Evolutionary conservation across 768 basidiomycete genomes (phyloP).

Genomic region (Phaeotremella fagi): DNA sequence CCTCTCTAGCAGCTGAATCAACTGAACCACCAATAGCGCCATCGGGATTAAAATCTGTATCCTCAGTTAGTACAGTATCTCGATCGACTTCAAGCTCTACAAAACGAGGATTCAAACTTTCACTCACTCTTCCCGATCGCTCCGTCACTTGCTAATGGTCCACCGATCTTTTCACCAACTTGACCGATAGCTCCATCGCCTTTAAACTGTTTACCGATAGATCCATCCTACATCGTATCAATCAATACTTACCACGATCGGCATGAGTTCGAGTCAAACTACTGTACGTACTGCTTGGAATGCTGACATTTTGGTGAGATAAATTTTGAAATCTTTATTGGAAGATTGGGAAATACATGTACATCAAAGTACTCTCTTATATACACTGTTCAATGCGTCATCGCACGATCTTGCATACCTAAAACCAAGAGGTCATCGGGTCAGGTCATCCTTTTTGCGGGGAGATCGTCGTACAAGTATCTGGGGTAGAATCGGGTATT

Average conservation of each 20-base stretch:
- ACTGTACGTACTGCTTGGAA: neutral
- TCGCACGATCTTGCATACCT: too few relatives aligned
- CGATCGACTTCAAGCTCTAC: too few relatives aligned
- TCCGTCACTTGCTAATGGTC: neutral
- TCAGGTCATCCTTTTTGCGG: too few relatives aligned
- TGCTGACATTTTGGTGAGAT: neutral
- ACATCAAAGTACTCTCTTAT: too few relatives aligned
- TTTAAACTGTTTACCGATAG: slow-evolving; percentile 4
- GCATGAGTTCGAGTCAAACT: too few relatives aligned
- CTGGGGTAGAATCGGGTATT: too few relatives aligned
- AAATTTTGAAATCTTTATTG: neutral
- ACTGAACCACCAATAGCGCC: neutral
- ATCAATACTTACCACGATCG: too few relatives aligned
- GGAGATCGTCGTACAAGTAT: too few relatives aligned
- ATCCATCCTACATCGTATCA: neutral
- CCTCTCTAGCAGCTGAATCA: neutral
- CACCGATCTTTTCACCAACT: neutral
- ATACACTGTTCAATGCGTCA: too few relatives aligned
- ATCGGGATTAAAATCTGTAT: neutral
- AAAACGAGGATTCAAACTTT: neutral
- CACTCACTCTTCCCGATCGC: neutral
- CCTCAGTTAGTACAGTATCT: neutral
- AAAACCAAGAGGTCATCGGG: too few relatives aligned
- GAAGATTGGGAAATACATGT: neutral
- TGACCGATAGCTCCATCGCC: slow-evolving; percentile 1